Conservation (phyloP, 2,329 filamentous ascomycete genomes). For the Diaporthe longicolla region DNA sequence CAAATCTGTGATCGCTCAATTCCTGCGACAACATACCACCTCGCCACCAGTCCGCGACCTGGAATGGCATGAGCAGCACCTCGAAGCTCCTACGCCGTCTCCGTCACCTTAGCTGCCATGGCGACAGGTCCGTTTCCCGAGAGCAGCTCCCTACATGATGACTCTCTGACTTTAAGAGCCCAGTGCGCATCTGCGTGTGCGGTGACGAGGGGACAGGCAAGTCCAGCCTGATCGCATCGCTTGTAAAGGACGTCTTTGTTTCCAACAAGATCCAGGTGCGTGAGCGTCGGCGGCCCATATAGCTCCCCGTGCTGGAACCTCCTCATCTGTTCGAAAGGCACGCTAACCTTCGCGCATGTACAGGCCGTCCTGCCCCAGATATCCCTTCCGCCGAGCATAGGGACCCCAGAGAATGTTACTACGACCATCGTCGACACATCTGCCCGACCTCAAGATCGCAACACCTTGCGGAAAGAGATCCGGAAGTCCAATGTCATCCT, state of each 20-base stretch:
- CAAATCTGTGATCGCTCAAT: not conserved
- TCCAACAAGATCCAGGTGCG: constrained; percentile 83
- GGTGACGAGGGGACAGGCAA: constrained; percentile 97
- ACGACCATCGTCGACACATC: constrained; percentile 99
- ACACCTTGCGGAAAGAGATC: constrained; percentile 91
- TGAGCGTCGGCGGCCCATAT: not conserved
- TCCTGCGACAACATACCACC: not conserved
- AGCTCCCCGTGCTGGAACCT: too few relatives aligned
- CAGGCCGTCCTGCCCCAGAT: constrained; percentile 92
- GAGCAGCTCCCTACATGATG: not conserved
- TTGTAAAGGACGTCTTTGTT: constrained; percentile 98
- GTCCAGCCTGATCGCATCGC: constrained; percentile 91
- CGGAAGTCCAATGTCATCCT: constrained; percentile 97
- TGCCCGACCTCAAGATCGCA: constrained; percentile 92
- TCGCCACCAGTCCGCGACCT: not conserved
- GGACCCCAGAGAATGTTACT: constrained; percentile 95
- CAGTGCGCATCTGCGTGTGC: constrained; percentile 93
- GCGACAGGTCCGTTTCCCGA: constrained; percentile 47
- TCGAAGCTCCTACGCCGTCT: constrained; percentile 9
- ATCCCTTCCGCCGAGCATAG: constrained; percentile 92
- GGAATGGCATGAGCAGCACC: constrained; percentile 36
- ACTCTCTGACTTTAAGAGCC: constrained; percentile 41
- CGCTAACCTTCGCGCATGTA: not conserved
- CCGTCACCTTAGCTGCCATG: constrained; percentile 44
- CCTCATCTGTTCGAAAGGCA: not conserved